These are phyloP conservation scores for Pochonia chlamydosporia DNA, from an alignment of 2,329 filamentous ascomycete genomes.

Conservation along the genomic window DNA sequence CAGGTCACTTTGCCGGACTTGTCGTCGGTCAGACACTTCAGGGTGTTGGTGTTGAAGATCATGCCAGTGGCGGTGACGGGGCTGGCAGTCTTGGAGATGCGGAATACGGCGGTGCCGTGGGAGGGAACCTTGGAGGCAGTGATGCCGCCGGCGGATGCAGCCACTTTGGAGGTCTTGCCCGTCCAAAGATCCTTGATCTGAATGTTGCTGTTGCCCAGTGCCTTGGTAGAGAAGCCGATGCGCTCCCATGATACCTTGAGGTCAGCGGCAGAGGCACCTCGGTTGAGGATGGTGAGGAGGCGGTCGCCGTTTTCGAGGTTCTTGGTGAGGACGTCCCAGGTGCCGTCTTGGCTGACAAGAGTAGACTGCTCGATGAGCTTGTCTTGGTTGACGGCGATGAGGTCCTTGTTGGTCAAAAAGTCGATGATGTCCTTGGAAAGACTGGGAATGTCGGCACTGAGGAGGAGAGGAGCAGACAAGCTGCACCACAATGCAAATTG, in stretches of 20 bases:
- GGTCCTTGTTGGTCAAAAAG: conserved; percentile 32
- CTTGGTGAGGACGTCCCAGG: conserved; percentile 40
- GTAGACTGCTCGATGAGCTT: conserved; percentile 37
- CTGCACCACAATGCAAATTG: conserved; percentile 31
- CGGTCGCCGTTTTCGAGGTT: conserved; percentile 40
- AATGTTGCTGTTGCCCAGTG: conserved; percentile 16
- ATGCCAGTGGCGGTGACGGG: conserved; percentile 36
- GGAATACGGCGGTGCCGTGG: conserved; percentile 36
- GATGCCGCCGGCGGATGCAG: conserved; percentile 15
- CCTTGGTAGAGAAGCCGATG: conserved; percentile 27
- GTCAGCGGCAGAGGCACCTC: conserved; percentile 23
- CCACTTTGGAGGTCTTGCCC: conserved; percentile 19
- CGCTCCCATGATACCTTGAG: conserved; percentile 26
- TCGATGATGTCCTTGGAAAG: conserved; percentile 26
- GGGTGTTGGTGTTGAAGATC: conserved; percentile 42
- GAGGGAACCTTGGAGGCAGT: conserved; percentile 22
- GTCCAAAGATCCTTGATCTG: conserved; percentile 38
- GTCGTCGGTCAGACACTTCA: conserved; percentile 34
- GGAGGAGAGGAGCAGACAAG: conserved; percentile 28
- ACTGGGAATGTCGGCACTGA: conserved; percentile 32
- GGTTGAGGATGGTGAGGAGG: conserved; percentile 40
- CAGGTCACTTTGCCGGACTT: conserved; percentile 23
- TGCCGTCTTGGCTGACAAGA: conserved; percentile 35
- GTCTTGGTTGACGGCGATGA: conserved; percentile 38
- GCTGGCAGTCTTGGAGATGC: conserved; percentile 27